These are phyloP conservation scores for Penicillium expansum DNA, from an alignment of 2,329 filamentous ascomycete species.

Conservation along the genomic window DNA sequence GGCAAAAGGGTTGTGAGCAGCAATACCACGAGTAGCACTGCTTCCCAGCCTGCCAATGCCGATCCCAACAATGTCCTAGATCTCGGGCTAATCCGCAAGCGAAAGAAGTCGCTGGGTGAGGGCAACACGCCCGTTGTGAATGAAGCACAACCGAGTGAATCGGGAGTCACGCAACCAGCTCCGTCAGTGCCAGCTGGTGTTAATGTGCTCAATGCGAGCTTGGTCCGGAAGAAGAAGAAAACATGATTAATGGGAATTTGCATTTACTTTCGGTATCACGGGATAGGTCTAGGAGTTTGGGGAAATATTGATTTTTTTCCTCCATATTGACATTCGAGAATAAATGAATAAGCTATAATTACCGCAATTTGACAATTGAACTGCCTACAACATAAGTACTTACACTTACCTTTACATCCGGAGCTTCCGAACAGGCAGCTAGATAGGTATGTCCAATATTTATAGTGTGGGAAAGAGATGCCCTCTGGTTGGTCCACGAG, in stretches of 20 bases:
- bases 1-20: constrained; percentile 37
- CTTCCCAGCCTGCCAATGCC: constrained; percentile 8
- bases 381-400: background rate
- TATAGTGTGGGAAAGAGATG: background rate
- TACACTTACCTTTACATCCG: background rate
- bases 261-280: background rate
- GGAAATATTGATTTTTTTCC: background rate
- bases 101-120: constrained; percentile 33
- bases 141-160: constrained; percentile 1
- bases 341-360: background rate
- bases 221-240: constrained; percentile 45
- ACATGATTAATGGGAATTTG: constrained; percentile 18
- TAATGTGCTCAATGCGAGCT: constrained; percentile 39
- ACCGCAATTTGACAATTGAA: background rate
- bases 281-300: constrained; percentile 1
- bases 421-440: background rate
- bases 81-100: constrained; percentile 37
- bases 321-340: background rate
- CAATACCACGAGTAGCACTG: constrained; percentile 7
- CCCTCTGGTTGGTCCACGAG: background rate
- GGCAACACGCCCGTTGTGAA: constrained; percentile 10
- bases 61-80: constrained; percentile 28
- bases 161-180: background rate
- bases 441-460: background rate
- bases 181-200: constrained; percentile 23